Conservation (phyloP, 768 basidiomycete genomes). For the Termitomyces sp. region DNA sequence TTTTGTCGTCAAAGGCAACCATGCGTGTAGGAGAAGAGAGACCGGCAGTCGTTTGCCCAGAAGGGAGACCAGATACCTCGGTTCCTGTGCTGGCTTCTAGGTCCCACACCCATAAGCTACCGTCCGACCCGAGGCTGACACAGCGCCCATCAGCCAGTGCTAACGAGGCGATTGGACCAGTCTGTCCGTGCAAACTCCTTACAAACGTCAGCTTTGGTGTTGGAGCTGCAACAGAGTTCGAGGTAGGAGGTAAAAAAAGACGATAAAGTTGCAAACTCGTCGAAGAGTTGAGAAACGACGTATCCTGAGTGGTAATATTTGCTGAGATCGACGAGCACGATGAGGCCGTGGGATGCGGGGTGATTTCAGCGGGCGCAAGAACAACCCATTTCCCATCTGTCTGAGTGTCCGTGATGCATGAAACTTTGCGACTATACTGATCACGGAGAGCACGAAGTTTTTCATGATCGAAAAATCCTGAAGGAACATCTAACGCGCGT, state of each 20-base stretch:
- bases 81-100: conserved; percentile 54
- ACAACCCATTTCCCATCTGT: conserved; percentile 87
- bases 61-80: conserved; percentile 28
- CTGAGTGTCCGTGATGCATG: conserved; percentile 63
- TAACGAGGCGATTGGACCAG: conserved; percentile 58
- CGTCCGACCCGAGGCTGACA: conserved; percentile 65
- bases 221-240: conserved; percentile 43
- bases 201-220: conserved; percentile 65
- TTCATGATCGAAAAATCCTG: conserved; percentile 64
- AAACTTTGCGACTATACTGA: conserved; percentile 75
- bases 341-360: conserved; percentile 14
- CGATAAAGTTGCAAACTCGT: conserved; percentile 71
- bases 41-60: conserved; percentile 1
- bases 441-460: conserved; percentile 60
- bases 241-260: conserved; percentile 46
- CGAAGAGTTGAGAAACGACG: conserved; percentile 26
- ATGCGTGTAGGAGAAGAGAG: conserved; percentile 27
- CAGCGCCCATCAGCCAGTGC: conserved; percentile 79
- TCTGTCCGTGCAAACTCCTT: conserved; percentile 65
- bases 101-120: conserved; percentile 85
- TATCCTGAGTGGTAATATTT: background rate
- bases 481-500: conserved; percentile 65
- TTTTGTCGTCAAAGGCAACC: conserved; percentile 69
- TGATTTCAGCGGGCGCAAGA: conserved; percentile 51
- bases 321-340: conserved; percentile 9